Percentiles rank a stretch among this genome's conserved stretches.
phyloP scores from a whole-genome alignment of 2,329 filamentous ascomycete genomes.

The Aaosphaeria pasadenensis region DNA sequence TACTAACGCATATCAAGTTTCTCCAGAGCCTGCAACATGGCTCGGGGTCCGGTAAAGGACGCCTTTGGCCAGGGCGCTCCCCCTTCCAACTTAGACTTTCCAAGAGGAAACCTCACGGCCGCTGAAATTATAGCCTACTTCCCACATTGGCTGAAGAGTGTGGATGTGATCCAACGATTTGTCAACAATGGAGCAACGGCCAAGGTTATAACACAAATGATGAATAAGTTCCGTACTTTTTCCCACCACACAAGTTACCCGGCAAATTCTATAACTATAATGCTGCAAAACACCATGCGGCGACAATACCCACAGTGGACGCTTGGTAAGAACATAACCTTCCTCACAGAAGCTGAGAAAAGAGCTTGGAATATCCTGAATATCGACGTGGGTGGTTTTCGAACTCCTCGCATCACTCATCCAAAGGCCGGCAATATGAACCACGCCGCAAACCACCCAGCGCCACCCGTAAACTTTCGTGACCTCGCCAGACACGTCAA shows the following conservation, averaged over 20 bases:
- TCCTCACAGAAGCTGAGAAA: background rate
- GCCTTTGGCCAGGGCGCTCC: conserved; percentile 1
- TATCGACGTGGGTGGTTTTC: conserved; percentile 2
- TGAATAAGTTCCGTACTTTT: conserved; percentile 4
- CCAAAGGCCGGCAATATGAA: background rate
- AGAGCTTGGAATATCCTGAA: background rate
- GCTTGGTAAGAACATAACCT: background rate
- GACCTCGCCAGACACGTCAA: background rate
- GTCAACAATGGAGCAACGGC: conserved; percentile 5
- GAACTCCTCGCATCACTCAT: conserved; percentile 1
- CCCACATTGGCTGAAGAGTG: conserved; percentile 7
- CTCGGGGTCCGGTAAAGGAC: background rate
- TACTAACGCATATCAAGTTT: too few relatives aligned
- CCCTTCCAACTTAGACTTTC: conserved; percentile 2
- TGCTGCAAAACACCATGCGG: conserved; percentile 3
- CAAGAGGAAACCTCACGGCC: conserved; percentile 8
- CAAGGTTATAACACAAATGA: conserved; percentile 1
- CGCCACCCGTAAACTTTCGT: background rate
- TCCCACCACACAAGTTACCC: background rate
- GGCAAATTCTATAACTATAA: conserved; percentile 1
- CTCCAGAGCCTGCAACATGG: background rate
- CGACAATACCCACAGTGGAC: background rate
- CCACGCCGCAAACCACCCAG: background rate
- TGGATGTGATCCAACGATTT: conserved; percentile 9
- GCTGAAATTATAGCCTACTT: conserved; percentile 8